Evolutionary conservation across 208 protist genomes (phyloP).

Genomic region (Wallacemonas sp.): DNA sequence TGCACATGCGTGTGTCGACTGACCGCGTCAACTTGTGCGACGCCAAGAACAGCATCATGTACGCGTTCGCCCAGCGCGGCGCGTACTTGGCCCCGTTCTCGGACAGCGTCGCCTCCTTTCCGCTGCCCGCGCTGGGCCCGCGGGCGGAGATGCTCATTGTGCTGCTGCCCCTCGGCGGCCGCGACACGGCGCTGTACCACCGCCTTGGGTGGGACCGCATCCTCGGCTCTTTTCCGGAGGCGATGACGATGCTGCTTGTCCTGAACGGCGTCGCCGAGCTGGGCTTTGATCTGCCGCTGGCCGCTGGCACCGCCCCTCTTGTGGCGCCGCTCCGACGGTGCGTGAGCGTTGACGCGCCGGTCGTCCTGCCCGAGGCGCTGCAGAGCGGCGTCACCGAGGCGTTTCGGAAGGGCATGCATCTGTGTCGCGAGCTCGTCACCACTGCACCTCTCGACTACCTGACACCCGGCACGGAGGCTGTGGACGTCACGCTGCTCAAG

Average conservation of each 20-base stretch:
- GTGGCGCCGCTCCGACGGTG: constrained; percentile 7
- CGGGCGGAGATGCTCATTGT: constrained; percentile 54
- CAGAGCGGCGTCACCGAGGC: constrained; percentile 30
- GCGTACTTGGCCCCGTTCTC: constrained; percentile 51
- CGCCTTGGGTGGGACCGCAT: constrained; percentile 65
- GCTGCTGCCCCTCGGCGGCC: constrained; percentile 68
- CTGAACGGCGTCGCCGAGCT: constrained; percentile 42
- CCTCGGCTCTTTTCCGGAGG: constrained; percentile 59
- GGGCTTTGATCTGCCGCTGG: constrained; percentile 7
- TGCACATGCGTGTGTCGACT: constrained; percentile 39
- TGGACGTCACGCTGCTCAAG: constrained; percentile 64
- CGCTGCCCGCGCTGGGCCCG: constrained; percentile 37
- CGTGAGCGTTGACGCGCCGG: neutral
- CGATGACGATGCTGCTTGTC: constrained; percentile 61
- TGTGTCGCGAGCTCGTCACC: constrained; percentile 52
- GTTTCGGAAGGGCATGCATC: constrained; percentile 50
- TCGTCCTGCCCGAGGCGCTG: constrained; percentile 17
- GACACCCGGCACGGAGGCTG: constrained; percentile 43
- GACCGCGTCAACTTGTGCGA: constrained; percentile 50
- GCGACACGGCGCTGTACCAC: constrained; percentile 46
- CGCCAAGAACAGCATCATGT: constrained; percentile 29
- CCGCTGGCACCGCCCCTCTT: neutral
- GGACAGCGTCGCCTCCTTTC: constrained; percentile 51
- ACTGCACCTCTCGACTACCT: constrained; percentile 47
- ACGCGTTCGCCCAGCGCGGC: constrained; percentile 50